Conservation (phyloP, 2,329 filamentous ascomycete species). For the Xylogone sp. region DNA sequence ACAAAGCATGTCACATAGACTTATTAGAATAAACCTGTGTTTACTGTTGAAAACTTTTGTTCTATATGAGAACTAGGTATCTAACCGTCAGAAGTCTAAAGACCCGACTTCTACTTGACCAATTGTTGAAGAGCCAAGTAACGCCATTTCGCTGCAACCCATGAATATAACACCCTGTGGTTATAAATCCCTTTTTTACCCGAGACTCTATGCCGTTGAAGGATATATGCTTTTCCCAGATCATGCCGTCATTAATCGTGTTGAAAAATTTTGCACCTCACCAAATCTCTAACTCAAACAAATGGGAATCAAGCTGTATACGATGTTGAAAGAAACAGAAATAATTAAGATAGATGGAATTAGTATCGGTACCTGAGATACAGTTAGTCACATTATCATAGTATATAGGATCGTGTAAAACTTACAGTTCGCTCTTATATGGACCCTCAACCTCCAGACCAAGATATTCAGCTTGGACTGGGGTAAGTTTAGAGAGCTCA, state of each 20-base stretch:
- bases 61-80: neutral
- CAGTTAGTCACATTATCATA: conserved; percentile 9
- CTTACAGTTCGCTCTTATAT: conserved; percentile 92
- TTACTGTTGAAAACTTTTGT: neutral
- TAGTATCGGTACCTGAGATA: conserved; percentile 30
- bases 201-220: conserved; percentile 55
- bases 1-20: too few relatives aligned
- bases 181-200: conserved; percentile 29
- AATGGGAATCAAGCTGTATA: too few relatives aligned
- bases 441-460: conserved; percentile 81
- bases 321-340: too few relatives aligned
- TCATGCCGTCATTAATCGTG: conserved; percentile 54
- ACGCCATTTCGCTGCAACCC: conserved; percentile 29
- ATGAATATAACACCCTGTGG: conserved; percentile 25
- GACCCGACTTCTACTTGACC: conserved; percentile 30
- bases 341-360: conserved; percentile 14
- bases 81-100: conserved; percentile 18
- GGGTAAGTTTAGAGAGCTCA: conserved; percentile 82
- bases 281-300: too few relatives aligned
- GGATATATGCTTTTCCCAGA: conserved; percentile 53
- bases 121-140: conserved; percentile 35
- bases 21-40: too few relatives aligned
- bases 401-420: conserved; percentile 12
- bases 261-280: conserved; percentile 28
- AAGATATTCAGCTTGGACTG: conserved; percentile 92